Conservation (phyloP, 2,329 filamentous ascomycete species). For the Eutypella sp. region DNA sequence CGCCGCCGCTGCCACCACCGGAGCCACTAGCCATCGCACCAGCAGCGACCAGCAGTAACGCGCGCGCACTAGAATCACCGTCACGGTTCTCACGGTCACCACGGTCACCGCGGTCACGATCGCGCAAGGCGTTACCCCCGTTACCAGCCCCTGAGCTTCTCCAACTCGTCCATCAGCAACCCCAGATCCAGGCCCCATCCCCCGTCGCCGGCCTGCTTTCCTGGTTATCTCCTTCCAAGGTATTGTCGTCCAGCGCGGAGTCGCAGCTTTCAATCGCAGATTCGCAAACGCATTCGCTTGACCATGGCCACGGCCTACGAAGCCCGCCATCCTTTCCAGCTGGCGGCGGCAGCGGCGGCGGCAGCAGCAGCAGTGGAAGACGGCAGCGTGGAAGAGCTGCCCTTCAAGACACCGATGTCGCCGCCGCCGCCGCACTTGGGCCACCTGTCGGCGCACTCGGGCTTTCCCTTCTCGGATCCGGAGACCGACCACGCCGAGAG, state of each 20-base stretch:
- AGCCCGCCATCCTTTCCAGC: conserved; percentile 1
- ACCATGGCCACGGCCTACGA: conserved; percentile 7
- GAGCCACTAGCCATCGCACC: conserved; percentile 5
- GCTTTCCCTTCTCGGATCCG: conserved; percentile 34
- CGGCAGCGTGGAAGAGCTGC: conserved; percentile 52
- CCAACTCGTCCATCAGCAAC: conserved; percentile 18
- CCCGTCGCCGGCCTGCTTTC: conserved; percentile 23
- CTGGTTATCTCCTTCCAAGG: conserved; percentile 21
- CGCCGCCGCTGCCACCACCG: conserved; percentile 3
- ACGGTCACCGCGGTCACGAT: too few relatives aligned
- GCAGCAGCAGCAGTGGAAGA: too few relatives aligned
- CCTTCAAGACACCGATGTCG: conserved; percentile 38
- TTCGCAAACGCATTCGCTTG: too few relatives aligned
- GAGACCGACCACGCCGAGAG: conserved; percentile 34
- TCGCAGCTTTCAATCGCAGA: not conserved
- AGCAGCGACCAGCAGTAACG: too few relatives aligned
- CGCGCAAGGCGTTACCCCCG: conserved; percentile 9
- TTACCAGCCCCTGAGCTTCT: conserved; percentile 17
- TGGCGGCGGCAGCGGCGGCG: too few relatives aligned
- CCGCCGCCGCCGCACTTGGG: conserved; percentile 31
- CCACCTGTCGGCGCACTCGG: conserved; percentile 38
- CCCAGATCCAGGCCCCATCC: conserved; percentile 13
- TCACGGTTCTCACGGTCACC: too few relatives aligned
- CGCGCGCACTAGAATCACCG: conserved; percentile 1
- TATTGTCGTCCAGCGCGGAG: conserved; percentile 8